Percentiles rank a stretch among this genome's conserved stretches.
These are phyloP conservation scores for Styphnolobium japonicum DNA, from an alignment of 306 rosid genomes.

Conservation along the genomic window DNA sequence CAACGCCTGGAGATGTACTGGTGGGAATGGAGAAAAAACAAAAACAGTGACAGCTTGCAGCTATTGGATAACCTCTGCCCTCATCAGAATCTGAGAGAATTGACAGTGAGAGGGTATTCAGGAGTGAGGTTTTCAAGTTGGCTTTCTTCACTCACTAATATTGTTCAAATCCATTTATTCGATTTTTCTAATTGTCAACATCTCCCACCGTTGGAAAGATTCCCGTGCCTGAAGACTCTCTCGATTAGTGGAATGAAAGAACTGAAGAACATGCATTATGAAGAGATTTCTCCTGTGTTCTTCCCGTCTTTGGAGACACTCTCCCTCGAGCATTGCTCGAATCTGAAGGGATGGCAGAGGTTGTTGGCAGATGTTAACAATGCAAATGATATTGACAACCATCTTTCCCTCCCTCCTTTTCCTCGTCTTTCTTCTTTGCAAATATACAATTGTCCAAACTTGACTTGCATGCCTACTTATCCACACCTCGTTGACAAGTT, in stretches of 20 bases:
- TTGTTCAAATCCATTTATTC: accelerated
- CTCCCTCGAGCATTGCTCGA: accelerated
- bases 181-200: background rate
- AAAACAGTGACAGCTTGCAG: background rate
- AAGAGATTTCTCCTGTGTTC: background rate
- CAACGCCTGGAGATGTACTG: background rate
- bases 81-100: background rate
- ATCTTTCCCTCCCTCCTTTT: background rate
- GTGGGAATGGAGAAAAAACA: background rate
- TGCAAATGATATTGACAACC: background rate
- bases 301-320: conserved; percentile 20
- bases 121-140: conserved; percentile 4
- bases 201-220: conserved; percentile 11
- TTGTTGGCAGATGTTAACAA: background rate
- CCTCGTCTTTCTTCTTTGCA: background rate
- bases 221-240: background rate
- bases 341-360: conserved; percentile 32
- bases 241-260: accelerated
- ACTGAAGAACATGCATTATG: background rate
- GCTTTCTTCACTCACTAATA: conserved; percentile 5
- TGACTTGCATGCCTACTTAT: background rate
- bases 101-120: accelerated
- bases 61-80: background rate
- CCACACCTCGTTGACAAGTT: background rate
- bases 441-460: background rate